phyloP scores from a whole-genome alignment of 2,329 filamentous ascomycete genomes.

The Xylariales sp. region DNA sequence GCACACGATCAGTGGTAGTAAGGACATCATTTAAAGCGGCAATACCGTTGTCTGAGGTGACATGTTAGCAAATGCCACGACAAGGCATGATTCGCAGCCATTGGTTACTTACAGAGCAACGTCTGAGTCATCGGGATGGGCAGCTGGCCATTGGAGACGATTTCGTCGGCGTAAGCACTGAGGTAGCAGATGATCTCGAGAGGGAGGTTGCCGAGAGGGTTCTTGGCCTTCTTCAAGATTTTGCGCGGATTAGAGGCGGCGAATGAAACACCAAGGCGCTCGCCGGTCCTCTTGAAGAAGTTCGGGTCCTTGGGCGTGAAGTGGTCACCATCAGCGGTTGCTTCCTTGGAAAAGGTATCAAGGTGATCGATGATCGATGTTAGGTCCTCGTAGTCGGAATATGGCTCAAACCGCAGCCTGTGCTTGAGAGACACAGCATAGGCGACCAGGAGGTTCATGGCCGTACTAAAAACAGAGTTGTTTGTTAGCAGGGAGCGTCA shows the following conservation, averaged over 20 bases:
- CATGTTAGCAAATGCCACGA: too few species aligned
- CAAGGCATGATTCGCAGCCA: conserved; percentile 11
- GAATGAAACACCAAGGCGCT: conserved; percentile 73
- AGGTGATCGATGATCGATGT: conserved; percentile 66
- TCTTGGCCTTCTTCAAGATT: conserved; percentile 66
- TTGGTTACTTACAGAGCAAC: conserved; percentile 35
- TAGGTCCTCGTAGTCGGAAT: conserved; percentile 72
- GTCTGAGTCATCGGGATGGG: conserved; percentile 55
- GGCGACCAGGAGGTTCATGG: conserved; percentile 73
- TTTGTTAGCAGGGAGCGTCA: too few species aligned
- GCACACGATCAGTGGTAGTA: conserved; percentile 69
- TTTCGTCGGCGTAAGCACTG: conserved; percentile 59
- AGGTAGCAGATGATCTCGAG: conserved; percentile 76
- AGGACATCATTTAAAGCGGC: conserved; percentile 67
- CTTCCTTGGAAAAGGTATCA: conserved; percentile 65
- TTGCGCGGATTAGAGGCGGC: conserved; percentile 76
- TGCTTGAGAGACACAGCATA: conserved; percentile 79
- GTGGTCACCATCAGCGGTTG: conserved; percentile 36
- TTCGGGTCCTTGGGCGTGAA: conserved; percentile 35
- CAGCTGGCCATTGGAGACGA: conserved; percentile 52
- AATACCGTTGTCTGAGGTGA: conserved; percentile 49
- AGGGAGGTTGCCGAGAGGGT: conserved; percentile 77
- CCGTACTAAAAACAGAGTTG: too few species aligned
- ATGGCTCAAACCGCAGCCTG: conserved; percentile 78
- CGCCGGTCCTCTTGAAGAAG: conserved; percentile 60